A percentile compares a stretch with the other conserved stretches of the same genome.
Evolutionary conservation across 306 rosid genomes (phyloP).

Genomic region (Aeschynomene evenia): DNA sequence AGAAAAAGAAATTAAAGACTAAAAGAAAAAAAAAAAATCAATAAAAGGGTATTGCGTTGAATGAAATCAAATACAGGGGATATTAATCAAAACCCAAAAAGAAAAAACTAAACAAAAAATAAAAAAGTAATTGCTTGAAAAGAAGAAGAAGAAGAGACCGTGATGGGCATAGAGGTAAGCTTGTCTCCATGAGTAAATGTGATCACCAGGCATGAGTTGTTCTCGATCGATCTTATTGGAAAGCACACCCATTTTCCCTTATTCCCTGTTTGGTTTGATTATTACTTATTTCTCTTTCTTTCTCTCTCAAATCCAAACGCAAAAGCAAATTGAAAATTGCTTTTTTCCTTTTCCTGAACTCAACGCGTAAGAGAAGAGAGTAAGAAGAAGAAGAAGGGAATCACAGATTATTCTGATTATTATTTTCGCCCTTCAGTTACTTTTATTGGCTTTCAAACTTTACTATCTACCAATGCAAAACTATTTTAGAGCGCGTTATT

Average conservation of each 20-base stretch:
- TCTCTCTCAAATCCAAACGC: too few species aligned
- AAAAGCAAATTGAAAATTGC: too few species aligned
- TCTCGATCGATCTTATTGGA: constrained; percentile 68
- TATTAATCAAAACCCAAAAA: constrained; percentile 16
- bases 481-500: too few species aligned
- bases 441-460: too few species aligned
- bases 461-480: too few species aligned
- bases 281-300: too few species aligned
- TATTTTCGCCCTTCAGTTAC: too few species aligned
- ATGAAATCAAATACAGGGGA: background rate
- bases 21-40: background rate
- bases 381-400: too few species aligned
- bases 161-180: constrained; percentile 83
- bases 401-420: too few species aligned
- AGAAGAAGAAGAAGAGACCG: constrained; percentile 37
- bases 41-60: background rate
- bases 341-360: too few species aligned
- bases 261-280: background rate
- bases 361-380: too few species aligned
- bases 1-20: too few species aligned
- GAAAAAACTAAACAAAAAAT: background rate
- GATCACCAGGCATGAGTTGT: constrained; percentile 69
- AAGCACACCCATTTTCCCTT: constrained; percentile 52
- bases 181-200: constrained; percentile 82
- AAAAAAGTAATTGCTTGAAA: background rate